Evolutionary conservation across 148 eudicot species (phyloP).

Genomic region (Talinum fruticosum): DNA sequence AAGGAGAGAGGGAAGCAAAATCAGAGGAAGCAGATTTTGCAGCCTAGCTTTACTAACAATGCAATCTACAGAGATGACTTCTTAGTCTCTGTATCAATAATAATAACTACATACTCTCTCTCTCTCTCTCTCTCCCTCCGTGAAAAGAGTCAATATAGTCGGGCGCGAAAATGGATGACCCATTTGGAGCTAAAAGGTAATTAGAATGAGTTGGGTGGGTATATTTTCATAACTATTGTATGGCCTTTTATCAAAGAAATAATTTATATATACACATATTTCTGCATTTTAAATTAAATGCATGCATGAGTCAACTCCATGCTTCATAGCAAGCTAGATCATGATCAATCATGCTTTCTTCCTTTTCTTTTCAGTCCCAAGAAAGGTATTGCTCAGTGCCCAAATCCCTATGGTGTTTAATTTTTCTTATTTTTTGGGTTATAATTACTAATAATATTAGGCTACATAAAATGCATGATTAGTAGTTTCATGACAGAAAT

Average conservation of each 20-base stretch:
- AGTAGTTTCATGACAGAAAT: no score
- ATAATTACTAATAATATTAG: no score
- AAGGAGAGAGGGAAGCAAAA: constrained; percentile 35
- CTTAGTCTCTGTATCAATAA: constrained; percentile 28
- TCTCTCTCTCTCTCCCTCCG: constrained; percentile 1
- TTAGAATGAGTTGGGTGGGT: neutral
- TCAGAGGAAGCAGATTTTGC: constrained; percentile 29
- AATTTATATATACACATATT: neutral
- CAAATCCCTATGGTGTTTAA: no score
- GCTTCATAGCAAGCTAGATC: neutral
- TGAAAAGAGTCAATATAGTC: constrained; percentile 33
- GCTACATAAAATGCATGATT: no score
- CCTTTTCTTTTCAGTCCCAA: neutral
- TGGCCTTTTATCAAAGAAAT: neutral
- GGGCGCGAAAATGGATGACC: constrained; percentile 21
- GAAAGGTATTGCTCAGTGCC: neutral
- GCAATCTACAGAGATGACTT: constrained; percentile 32
- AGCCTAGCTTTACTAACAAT: constrained; percentile 30
- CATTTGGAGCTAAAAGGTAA: neutral
- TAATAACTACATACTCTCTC: constrained; percentile 18
- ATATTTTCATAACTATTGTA: neutral
- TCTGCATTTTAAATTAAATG: neutral
- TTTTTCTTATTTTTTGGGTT: no score
- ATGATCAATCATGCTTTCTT: neutral
- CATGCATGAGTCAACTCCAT: neutral